Conservation (phyloP, 495 filamentous ascomycete genomes). For the Lindgomyces ingoldianus region DNA sequence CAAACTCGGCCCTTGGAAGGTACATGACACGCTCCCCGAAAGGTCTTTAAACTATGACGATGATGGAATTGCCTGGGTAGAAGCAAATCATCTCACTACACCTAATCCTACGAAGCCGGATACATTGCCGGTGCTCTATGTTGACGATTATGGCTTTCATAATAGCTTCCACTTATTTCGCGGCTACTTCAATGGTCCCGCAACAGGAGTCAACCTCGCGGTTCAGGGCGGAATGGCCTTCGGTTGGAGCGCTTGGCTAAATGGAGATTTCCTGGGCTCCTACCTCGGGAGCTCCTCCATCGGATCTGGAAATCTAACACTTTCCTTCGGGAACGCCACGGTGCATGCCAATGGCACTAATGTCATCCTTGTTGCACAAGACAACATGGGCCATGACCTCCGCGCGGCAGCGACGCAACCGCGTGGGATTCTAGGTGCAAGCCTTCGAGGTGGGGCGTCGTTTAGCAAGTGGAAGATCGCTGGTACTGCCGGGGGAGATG, state of each 20-base stretch:
- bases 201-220: constrained; percentile 36
- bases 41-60: constrained; percentile 35
- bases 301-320: constrained; percentile 33
- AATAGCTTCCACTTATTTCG: constrained; percentile 41
- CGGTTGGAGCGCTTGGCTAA: constrained; percentile 42
- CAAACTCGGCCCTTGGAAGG: constrained; percentile 37
- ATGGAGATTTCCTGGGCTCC: constrained; percentile 41
- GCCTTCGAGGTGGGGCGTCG: constrained; percentile 24
- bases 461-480: constrained; percentile 43
- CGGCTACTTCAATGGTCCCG: constrained; percentile 38
- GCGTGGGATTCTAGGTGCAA: constrained; percentile 41
- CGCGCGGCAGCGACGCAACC: constrained; percentile 33
- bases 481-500: constrained; percentile 38
- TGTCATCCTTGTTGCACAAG: constrained; percentile 39
- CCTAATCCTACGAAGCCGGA: constrained; percentile 38
- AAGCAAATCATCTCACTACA: constrained; percentile 37
- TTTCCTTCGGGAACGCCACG: constrained; percentile 37
- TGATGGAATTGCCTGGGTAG: constrained; percentile 37
- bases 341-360: constrained; percentile 30
- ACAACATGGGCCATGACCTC: constrained; percentile 43
- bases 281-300: constrained; percentile 31
- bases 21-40: constrained; percentile 40
- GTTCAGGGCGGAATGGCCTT: constrained; percentile 36
- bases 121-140: constrained; percentile 42
- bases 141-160: constrained; percentile 44